Evolutionary conservation across 257 asterid species (phyloP).

Genomic region (Solanum lycopersicoides): DNA sequence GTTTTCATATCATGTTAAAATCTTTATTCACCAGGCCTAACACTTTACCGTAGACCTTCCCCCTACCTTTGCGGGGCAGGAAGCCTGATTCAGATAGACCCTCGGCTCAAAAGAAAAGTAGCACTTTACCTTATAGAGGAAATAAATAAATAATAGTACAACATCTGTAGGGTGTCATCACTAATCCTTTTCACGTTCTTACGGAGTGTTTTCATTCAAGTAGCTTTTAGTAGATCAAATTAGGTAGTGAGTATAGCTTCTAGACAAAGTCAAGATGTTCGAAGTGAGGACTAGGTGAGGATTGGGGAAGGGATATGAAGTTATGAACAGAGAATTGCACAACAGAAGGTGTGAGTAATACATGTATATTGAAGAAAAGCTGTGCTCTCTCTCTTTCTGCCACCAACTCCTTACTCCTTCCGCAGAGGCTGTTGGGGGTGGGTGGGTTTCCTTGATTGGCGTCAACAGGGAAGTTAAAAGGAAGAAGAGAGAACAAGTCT

Average conservation of each 20-base stretch:
- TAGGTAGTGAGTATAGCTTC: not conserved
- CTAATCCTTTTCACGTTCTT: no score
- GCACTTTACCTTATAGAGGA: not conserved
- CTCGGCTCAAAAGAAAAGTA: not conserved
- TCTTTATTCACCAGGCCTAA: not conserved
- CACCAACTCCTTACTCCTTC: not conserved
- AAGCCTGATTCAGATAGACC: not conserved
- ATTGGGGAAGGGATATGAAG: not conserved
- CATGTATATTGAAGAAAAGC: not conserved
- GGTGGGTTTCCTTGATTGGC: not conserved
- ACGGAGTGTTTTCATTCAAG: no score
- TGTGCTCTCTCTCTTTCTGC: not conserved
- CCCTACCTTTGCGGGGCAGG: not conserved
- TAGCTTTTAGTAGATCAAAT: not conserved
- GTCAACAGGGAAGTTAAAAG: not conserved
- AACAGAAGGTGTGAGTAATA: not conserved
- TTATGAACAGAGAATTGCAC: not conserved
- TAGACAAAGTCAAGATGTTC: not conserved
- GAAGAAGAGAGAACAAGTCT: not conserved
- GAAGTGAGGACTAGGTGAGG: not conserved
- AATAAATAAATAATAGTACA: not conserved
- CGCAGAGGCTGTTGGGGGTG: not conserved
- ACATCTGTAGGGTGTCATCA: not conserved
- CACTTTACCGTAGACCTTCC: not conserved
- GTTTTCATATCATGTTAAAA: not conserved